phyloP scores from a whole-genome alignment of 495 filamentous ascomycete genomes.

The Stereocaulon alpinum region DNA sequence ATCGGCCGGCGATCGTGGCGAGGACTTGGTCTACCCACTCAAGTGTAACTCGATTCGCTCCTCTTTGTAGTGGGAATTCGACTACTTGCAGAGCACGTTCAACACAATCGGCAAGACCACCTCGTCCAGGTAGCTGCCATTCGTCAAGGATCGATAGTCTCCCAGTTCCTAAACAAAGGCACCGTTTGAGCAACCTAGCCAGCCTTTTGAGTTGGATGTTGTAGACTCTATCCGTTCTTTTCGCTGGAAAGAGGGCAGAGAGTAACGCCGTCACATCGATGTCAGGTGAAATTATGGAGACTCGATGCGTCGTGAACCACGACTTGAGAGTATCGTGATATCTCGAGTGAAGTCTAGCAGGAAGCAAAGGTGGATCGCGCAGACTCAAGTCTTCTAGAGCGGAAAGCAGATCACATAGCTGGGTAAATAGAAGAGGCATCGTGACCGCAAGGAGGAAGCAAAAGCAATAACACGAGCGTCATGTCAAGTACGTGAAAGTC shows the following conservation, averaged over 20 bases:
- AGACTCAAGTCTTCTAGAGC: slow-evolving; percentile 35
- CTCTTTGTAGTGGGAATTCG: slow-evolving; percentile 36
- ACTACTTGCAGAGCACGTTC: slow-evolving; percentile 54
- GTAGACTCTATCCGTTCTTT: slow-evolving; percentile 66
- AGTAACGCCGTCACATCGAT: slow-evolving; percentile 52
- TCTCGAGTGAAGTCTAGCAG: slow-evolving; percentile 18
- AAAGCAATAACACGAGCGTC: neutral
- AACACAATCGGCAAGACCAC: slow-evolving; percentile 62
- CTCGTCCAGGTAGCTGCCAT: slow-evolving; percentile 46
- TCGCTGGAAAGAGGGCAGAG: slow-evolving; percentile 64
- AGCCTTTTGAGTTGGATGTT: slow-evolving; percentile 49
- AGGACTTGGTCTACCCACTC: slow-evolving; percentile 66
- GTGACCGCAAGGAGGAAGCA: neutral
- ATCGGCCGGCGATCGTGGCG: slow-evolving; percentile 50
- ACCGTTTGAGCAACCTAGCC: slow-evolving; percentile 52
- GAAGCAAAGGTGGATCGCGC: slow-evolving; percentile 18
- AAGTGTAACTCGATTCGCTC: slow-evolving; percentile 44
- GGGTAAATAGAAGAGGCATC: slow-evolving; percentile 54
- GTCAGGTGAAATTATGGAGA: slow-evolving; percentile 38
- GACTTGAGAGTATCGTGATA: slow-evolving; percentile 27
- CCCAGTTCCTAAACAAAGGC: slow-evolving; percentile 47
- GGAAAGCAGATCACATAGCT: slow-evolving; percentile 52
- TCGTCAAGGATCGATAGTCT: slow-evolving; percentile 49
- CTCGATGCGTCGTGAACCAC: slow-evolving; percentile 53
- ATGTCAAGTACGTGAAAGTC: neutral